These are phyloP conservation scores for Geoglossum cookeanum DNA, from an alignment of 2,329 filamentous ascomycete genomes.

Conservation along the genomic window DNA sequence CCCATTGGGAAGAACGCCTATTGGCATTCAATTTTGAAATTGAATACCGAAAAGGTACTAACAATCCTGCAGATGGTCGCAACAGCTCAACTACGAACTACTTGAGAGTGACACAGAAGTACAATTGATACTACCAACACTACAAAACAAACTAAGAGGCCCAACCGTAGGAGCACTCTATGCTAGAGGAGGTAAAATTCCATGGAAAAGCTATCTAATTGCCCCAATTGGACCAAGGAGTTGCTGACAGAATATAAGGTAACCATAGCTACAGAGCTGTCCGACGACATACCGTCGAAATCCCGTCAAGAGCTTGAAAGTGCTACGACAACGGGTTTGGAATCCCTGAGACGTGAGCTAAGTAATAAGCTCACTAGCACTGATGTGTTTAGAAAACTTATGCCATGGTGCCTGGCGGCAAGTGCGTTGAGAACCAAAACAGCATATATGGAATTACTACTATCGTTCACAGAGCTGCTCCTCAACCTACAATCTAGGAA, in stretches of 20 bases:
- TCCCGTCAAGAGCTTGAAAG: neutral
- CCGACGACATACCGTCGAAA: neutral
- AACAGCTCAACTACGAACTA: neutral
- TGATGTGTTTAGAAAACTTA: neutral
- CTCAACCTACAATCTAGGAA: neutral
- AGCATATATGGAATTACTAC: neutral
- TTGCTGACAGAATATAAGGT: no score
- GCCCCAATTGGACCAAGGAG: neutral
- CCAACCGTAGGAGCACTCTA: no score
- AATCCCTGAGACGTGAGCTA: no score
- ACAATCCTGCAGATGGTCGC: neutral
- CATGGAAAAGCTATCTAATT: neutral
- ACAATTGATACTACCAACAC: neutral
- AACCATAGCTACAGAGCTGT: no score
- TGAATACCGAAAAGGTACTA: conserved; percentile 3
- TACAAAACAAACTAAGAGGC: neutral
- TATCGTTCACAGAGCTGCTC: neutral
- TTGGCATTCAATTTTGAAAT: conserved; percentile 12
- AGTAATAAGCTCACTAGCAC: neutral
- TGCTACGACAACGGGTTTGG: neutral
- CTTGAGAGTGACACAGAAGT: neutral
- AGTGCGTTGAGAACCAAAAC: neutral
- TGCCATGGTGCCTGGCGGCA: neutral
- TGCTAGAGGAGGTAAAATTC: no score
- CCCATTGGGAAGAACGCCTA: conserved; percentile 12